Conservation (phyloP, 495 filamentous ascomycete species). For the Hypoxylon trugodes region DNA sequence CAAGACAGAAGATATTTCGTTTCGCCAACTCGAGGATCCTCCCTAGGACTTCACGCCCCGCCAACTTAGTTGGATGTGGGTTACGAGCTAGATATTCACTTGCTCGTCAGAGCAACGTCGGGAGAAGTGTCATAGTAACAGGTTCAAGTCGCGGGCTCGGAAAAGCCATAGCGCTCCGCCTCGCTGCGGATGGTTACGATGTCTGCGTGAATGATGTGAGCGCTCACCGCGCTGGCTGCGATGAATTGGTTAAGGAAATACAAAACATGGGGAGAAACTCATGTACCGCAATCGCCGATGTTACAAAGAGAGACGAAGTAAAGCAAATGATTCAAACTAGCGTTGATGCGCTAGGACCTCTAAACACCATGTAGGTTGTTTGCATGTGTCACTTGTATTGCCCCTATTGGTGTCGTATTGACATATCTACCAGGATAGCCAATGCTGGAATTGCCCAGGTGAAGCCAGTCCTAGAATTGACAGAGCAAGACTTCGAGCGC, state of each 20-base stretch:
- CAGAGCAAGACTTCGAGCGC: conserved; percentile 55
- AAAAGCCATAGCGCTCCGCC: conserved; percentile 66
- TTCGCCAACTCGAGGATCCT: background rate
- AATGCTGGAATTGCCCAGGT: conserved; percentile 69
- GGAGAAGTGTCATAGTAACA: conserved; percentile 63
- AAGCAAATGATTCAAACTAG: conserved; percentile 57
- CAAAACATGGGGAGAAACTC: conserved; percentile 53
- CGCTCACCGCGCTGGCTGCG: conserved; percentile 53
- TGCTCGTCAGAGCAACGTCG: background rate
- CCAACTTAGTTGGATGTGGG: background rate
- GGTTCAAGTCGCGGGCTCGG: conserved; percentile 67
- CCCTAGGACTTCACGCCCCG: background rate
- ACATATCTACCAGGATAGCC: conserved; percentile 48
- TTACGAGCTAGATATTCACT: conserved; percentile 13
- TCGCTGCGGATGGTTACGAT: conserved; percentile 67
- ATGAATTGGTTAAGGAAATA: conserved; percentile 61
- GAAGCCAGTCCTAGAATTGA: conserved; percentile 59
- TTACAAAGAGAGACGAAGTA: conserved; percentile 60
- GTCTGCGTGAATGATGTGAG: conserved; percentile 67
- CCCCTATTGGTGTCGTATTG: background rate
- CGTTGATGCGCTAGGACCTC: conserved; percentile 58
- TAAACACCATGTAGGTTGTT: conserved; percentile 59
- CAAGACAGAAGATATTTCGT: background rate
- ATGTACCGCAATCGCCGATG: conserved; percentile 60
- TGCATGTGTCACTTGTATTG: background rate